Percentiles rank a stretch among this genome's conserved stretches.
Conservation (phyloP, 441 rosid species). For the Aquilaria agallochum region DNA sequence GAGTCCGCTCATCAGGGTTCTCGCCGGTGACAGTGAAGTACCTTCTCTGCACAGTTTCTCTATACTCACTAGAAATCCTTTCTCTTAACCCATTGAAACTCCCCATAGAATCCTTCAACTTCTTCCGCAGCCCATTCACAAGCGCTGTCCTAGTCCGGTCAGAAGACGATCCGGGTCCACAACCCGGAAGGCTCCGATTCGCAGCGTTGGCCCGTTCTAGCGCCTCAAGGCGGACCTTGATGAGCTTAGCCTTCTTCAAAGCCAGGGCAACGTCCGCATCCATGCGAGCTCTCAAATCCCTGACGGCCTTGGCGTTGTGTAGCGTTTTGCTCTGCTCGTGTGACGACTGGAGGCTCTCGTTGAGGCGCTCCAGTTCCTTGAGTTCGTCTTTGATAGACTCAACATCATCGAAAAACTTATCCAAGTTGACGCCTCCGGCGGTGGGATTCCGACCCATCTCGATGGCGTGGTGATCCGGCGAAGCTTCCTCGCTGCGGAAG, state of each 20-base stretch:
- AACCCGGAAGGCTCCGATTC: conserved; percentile 27
- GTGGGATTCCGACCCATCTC: conserved; percentile 1
- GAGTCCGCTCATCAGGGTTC: conserved; percentile 22
- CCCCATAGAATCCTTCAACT: conserved; percentile 28
- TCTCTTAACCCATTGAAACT: conserved; percentile 32
- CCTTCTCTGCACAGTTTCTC: conserved; percentile 30
- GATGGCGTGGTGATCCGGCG: conserved; percentile 20
- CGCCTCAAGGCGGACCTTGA: conserved; percentile 4
- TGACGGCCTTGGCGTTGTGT: conserved; percentile 27
- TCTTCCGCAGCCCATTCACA: conserved; percentile 31
- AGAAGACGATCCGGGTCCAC: conserved; percentile 34
- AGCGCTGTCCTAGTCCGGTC: conserved; percentile 27
- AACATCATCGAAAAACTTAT: conserved; percentile 33
- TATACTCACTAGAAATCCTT: conserved; percentile 23
- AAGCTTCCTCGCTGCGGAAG: conserved; percentile 46
- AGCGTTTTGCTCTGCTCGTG: conserved; percentile 37
- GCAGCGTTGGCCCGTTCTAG: conserved; percentile 16
- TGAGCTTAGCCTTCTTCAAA: neutral
- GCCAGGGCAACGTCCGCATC: conserved; percentile 29
- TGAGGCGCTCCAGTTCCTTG: conserved; percentile 26
- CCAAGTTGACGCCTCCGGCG: conserved; percentile 13
- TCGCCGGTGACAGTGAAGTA: conserved; percentile 33
- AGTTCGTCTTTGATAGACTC: conserved; percentile 23
- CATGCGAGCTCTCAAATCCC: conserved; percentile 26
- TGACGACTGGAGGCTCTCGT: conserved; percentile 18